A percentile compares a stretch with the other conserved stretches of the same genome.
Conservation (phyloP, 306 rosid species). For the Rubus idaeus region DNA sequence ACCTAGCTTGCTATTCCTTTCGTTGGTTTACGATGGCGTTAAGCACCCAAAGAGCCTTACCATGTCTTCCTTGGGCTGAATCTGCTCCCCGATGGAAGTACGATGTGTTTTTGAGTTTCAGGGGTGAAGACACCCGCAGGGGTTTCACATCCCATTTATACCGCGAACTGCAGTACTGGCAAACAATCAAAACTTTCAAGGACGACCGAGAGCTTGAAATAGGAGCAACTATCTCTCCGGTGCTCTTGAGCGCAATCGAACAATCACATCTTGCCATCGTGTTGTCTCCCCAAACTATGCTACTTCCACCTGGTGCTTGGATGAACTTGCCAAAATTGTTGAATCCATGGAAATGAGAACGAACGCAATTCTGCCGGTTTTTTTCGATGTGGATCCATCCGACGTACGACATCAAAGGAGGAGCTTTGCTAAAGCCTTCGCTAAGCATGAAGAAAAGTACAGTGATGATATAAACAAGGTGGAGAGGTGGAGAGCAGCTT, state of each 20-base stretch:
- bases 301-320: neutral
- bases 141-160: constrained; percentile 11
- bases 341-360: neutral
- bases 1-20: too few species aligned
- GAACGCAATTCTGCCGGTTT: neutral
- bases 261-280: neutral
- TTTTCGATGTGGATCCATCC: neutral
- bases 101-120: constrained; percentile 5
- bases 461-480: neutral
- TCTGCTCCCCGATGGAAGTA: neutral
- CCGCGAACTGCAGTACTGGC: neutral
- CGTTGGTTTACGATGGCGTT: too few species aligned
- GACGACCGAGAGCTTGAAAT: neutral
- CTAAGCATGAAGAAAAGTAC: neutral
- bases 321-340: neutral
- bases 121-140: constrained; percentile 1
- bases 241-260: neutral
- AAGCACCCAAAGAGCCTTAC: too few species aligned
- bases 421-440: neutral
- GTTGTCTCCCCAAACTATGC: neutral
- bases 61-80: too few species aligned
- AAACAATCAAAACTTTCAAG: neutral
- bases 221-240: neutral
- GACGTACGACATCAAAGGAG: neutral
- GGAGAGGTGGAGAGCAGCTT: neutral